phyloP scores from a whole-genome alignment of 495 filamentous ascomycete species.

The Tetracladium setigerum region DNA sequence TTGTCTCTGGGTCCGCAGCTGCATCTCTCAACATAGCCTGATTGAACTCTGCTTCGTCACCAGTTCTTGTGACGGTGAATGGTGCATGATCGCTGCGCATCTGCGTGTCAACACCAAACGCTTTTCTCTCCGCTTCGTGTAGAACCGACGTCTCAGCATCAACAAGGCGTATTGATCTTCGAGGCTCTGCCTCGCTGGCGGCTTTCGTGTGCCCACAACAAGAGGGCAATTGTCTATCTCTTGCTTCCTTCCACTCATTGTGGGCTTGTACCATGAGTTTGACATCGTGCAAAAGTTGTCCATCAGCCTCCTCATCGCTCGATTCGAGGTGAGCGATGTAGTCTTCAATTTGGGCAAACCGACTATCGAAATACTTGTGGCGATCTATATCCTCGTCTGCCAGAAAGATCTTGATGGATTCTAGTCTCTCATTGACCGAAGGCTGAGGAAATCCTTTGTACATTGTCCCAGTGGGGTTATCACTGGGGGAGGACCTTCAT shows the following conservation, averaged over 20 bases:
- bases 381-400: slow-evolving; percentile 20
- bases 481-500: too few relatives aligned
- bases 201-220: not conserved
- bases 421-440: slow-evolving; percentile 10
- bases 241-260: slow-evolving; percentile 9
- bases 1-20: not conserved
- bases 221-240: not conserved
- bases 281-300: slow-evolving; percentile 13
- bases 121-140: not conserved
- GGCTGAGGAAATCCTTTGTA: slow-evolving; percentile 16
- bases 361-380: not conserved
- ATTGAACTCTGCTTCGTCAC: slow-evolving; percentile 13
- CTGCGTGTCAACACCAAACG: slow-evolving; percentile 4
- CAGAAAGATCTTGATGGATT: slow-evolving; percentile 14
- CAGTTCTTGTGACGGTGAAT: slow-evolving; percentile 9
- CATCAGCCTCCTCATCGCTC: slow-evolving; percentile 1
- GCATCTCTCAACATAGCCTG: slow-evolving; percentile 4
- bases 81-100: slow-evolving; percentile 14
- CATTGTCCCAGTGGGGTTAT: not conserved
- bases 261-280: slow-evolving; percentile 15
- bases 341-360: slow-evolving; percentile 11
- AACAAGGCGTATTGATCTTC: slow-evolving; percentile 11
- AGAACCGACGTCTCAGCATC: not conserved
- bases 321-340: slow-evolving; percentile 9
- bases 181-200: not conserved